Conservation (phyloP, 257 asterid species). For the Solanum gracilifrons region DNA sequence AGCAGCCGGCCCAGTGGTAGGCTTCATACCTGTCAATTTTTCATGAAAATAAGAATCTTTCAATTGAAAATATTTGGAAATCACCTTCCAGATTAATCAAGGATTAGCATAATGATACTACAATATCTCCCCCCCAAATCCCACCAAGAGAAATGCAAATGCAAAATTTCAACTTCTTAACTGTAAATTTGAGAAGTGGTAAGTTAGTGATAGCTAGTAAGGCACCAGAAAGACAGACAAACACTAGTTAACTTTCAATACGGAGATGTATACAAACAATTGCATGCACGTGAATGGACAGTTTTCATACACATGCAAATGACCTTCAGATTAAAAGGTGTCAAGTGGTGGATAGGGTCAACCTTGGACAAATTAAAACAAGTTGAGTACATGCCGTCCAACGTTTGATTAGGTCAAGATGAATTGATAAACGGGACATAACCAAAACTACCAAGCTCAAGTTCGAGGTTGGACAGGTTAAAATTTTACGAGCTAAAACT, state of each 20-base stretch:
- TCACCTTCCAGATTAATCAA: neutral
- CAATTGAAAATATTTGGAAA: neutral
- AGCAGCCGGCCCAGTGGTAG: neutral
- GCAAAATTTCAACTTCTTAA: neutral
- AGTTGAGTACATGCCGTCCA: neutral
- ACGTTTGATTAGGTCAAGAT: neutral
- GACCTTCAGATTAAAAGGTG: neutral
- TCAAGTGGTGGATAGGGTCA: neutral
- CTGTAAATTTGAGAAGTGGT: neutral
- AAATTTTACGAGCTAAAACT: neutral
- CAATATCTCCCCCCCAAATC: neutral
- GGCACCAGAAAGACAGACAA: neutral
- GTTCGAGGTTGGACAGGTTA: neutral
- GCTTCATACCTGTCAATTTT: conserved; percentile 17
- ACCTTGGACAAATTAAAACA: neutral
- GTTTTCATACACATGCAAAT: neutral
- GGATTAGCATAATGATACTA: neutral
- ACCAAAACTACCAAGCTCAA: neutral
- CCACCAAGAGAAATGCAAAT: neutral
- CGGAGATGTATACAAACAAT: neutral
- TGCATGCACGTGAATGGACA: neutral
- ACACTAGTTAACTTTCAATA: neutral
- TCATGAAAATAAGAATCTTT: neutral
- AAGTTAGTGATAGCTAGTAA: neutral
- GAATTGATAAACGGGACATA: neutral